Evolutionary conservation across 1,284 basidiomycete genomes (phyloP).

Genomic region (Porphyrellus sp.): DNA sequence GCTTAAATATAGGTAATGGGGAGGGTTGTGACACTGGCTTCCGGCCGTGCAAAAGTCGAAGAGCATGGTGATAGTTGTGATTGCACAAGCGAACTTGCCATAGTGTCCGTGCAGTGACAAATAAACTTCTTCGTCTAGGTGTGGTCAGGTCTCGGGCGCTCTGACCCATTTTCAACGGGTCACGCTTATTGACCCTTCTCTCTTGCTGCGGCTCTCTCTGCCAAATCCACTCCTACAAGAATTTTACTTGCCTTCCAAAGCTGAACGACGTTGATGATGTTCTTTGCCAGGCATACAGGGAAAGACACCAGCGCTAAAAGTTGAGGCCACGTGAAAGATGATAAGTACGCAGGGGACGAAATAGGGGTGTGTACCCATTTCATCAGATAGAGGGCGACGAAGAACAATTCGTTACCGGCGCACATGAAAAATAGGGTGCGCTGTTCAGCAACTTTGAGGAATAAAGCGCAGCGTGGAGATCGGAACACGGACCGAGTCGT

Average conservation of each 20-base stretch:
- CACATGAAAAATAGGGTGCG: slow-evolving; percentile 90
- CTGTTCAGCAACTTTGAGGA: slow-evolving; percentile 38
- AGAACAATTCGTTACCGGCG: slow-evolving; percentile 97
- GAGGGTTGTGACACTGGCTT: slow-evolving; percentile 6
- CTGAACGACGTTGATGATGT: slow-evolving; percentile 94
- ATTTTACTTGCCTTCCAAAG: slow-evolving; percentile 99
- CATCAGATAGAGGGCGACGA: slow-evolving; percentile 93
- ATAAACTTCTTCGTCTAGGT: slow-evolving; percentile 16
- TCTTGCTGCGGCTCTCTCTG: slow-evolving; percentile 72
- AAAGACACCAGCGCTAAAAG: slow-evolving; percentile 64
- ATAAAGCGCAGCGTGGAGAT: slow-evolving; percentile 3
- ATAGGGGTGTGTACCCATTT: slow-evolving; percentile 77
- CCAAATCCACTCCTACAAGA: slow-evolving; percentile 85
- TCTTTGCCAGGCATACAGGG: slow-evolving; percentile 82
- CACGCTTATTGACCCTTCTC: slow-evolving; percentile 37
- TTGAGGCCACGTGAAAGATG: slow-evolving; percentile 75
- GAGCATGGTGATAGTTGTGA: slow-evolving; percentile 15
- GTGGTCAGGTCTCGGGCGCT: slow-evolving; percentile 3
- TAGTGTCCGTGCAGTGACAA: slow-evolving; percentile 10
- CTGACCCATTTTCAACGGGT: background rate
- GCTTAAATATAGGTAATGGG: slow-evolving; percentile 6
- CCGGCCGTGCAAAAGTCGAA: slow-evolving; percentile 1
- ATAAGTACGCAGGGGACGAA: slow-evolving; percentile 11
- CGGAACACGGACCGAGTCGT: slow-evolving; percentile 63
- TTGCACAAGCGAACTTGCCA: slow-evolving; percentile 8